A percentile compares a stretch with the other conserved stretches of the same genome.
Conservation (phyloP, 176 grass and related monocot species). For the Tuctoria greenei region DNA sequence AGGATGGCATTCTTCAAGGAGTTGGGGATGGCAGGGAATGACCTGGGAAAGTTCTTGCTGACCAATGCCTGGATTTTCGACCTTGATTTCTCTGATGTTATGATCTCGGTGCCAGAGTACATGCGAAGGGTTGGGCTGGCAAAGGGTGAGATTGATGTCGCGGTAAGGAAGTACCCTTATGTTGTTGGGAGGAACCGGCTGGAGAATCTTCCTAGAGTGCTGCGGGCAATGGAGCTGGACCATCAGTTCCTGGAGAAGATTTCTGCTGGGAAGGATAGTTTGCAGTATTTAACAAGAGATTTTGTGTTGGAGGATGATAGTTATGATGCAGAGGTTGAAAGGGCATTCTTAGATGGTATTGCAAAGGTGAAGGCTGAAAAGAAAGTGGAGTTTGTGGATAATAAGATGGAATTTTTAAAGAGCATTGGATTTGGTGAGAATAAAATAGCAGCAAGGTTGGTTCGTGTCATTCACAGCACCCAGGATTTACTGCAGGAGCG, state of each 20-base stretch:
- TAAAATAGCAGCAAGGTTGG: slow-evolving; percentile 28
- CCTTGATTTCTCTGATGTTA: slow-evolving; percentile 52
- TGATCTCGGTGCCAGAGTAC: slow-evolving; percentile 69
- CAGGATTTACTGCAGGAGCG: slow-evolving; percentile 58
- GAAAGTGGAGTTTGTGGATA: slow-evolving; percentile 41
- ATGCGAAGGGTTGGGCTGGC: slow-evolving; percentile 50
- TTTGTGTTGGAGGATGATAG: slow-evolving; percentile 54
- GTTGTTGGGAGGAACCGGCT: slow-evolving; percentile 76
- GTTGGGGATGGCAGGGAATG: slow-evolving; percentile 57
- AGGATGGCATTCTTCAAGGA: slow-evolving; percentile 61
- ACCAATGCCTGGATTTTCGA: slow-evolving; percentile 51
- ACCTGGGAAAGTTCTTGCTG: slow-evolving; percentile 61
- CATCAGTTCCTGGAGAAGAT: slow-evolving; percentile 56
- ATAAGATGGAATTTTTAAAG: slow-evolving; percentile 73
- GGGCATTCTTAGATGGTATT: slow-evolving; percentile 52
- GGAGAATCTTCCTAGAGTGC: slow-evolving; percentile 56
- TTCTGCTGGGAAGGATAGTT: slow-evolving; percentile 32
- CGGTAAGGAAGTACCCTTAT: slow-evolving; percentile 45
- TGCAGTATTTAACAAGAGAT: slow-evolving; percentile 46
- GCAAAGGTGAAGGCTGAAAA: slow-evolving; percentile 48
- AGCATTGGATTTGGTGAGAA: slow-evolving; percentile 79
- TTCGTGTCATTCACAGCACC: slow-evolving; percentile 43
- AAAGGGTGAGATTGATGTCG: slow-evolving; percentile 29
- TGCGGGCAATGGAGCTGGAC: slow-evolving; percentile 56
- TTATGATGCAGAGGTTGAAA: slow-evolving; percentile 50